Percentiles rank a stretch among this genome's conserved stretches.
Evolutionary conservation across 2,329 filamentous ascomycete genomes (phyloP).

Genomic region (Diaporthe citriasiana): DNA sequence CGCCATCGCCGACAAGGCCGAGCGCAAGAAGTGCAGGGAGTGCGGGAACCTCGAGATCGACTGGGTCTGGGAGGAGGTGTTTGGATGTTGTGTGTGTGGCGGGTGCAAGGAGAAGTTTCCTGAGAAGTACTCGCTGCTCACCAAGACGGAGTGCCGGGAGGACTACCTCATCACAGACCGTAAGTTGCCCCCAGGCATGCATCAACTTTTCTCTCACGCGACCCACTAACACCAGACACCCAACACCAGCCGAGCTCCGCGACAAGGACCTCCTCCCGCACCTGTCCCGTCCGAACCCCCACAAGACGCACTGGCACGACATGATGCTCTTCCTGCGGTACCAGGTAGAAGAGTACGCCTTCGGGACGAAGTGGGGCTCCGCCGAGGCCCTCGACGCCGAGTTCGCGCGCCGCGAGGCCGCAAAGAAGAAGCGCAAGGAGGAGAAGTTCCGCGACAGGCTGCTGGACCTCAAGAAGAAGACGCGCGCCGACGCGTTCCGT

Average conservation of each 20-base stretch:
- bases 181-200: slow-evolving; percentile 58
- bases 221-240: neutral
- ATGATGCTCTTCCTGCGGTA: slow-evolving; percentile 98
- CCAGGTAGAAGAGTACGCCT: slow-evolving; percentile 95
- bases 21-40: slow-evolving; percentile 84
- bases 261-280: slow-evolving; percentile 90
- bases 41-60: slow-evolving; percentile 90
- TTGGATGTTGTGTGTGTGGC: slow-evolving; percentile 81
- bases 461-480: slow-evolving; percentile 91
- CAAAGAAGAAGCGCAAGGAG: slow-evolving; percentile 89
- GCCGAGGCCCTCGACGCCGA: slow-evolving; percentile 88
- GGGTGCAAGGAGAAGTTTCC: slow-evolving; percentile 90
- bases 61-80: slow-evolving; percentile 92
- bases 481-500: slow-evolving; percentile 89
- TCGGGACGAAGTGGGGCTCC: slow-evolving; percentile 91
- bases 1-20: slow-evolving; percentile 73
- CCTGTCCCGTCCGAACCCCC: slow-evolving; percentile 90
- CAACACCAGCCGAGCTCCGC: slow-evolving; percentile 80
- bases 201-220: neutral
- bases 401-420: slow-evolving; percentile 82
- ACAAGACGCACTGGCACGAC: slow-evolving; percentile 96
- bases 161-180: slow-evolving; percentile 96
- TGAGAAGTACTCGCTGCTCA: slow-evolving; percentile 94
- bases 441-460: slow-evolving; percentile 93
- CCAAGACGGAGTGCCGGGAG: slow-evolving; percentile 95